Percentiles rank a stretch among this genome's conserved stretches.
phyloP scores from a whole-genome alignment of 352 stramenopile genomes.

The Phytophthora lateralis region DNA sequence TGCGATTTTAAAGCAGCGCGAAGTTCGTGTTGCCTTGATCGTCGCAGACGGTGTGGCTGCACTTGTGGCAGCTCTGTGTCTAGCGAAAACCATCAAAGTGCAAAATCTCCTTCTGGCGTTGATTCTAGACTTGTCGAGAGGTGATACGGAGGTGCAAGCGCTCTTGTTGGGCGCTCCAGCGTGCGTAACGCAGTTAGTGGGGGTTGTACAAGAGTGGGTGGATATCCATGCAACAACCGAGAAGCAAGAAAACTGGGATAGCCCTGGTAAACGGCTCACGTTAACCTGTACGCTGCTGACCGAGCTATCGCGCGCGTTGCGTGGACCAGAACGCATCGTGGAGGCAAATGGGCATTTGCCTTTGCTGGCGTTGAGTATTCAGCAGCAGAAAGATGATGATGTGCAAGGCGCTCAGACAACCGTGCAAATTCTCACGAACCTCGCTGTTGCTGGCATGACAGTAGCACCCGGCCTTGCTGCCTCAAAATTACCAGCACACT shows the following conservation, averaged over 20 bases:
- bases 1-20: slow-evolving; percentile 40
- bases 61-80: slow-evolving; percentile 51
- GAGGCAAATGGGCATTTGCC: slow-evolving; percentile 42
- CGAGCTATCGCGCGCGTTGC: slow-evolving; percentile 43
- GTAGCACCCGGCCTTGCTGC: slow-evolving; percentile 36
- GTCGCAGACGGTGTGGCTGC: slow-evolving; percentile 76
- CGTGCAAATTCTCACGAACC: slow-evolving; percentile 57
- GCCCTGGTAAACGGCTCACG: slow-evolving; percentile 42
- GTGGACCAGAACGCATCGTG: slow-evolving; percentile 44
- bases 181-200: slow-evolving; percentile 47
- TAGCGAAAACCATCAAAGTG: slow-evolving; percentile 36
- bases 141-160: slow-evolving; percentile 70
- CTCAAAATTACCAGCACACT: slow-evolving; percentile 56
- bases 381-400: slow-evolving; percentile 32
- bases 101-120: slow-evolving; percentile 58
- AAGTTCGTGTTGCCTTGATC: slow-evolving; percentile 68
- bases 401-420: slow-evolving; percentile 33
- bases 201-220: slow-evolving; percentile 51
- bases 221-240: slow-evolving; percentile 6
- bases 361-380: slow-evolving; percentile 50
- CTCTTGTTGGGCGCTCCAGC: slow-evolving; percentile 52
- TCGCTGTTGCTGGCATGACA: slow-evolving; percentile 32
- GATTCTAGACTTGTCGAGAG: slow-evolving; percentile 49
- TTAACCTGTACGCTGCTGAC: slow-evolving; percentile 52
- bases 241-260: slow-evolving; percentile 22